These are phyloP conservation scores for Trametes elegans DNA, from an alignment of 768 basidiomycete species.

Conservation along the genomic window DNA sequence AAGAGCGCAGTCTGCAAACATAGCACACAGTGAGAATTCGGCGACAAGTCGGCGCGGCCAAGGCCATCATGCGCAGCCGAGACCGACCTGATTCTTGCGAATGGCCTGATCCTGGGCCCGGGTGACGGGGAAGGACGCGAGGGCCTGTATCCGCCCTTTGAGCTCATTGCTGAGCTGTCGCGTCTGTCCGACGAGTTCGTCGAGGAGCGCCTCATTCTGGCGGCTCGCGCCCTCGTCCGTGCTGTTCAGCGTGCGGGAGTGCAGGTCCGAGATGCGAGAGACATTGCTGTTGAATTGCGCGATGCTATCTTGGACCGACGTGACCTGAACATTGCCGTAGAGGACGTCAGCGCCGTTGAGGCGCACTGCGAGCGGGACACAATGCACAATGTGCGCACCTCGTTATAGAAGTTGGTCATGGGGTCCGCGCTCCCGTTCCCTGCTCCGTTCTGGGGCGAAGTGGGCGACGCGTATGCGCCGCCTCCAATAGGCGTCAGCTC, in stretches of 20 bases:
- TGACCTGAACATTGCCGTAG: constrained; percentile 46
- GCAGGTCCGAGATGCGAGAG: constrained; percentile 63
- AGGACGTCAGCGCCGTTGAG: background rate
- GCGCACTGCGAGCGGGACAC: background rate
- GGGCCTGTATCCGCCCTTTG: constrained; percentile 68
- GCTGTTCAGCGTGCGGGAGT: constrained; percentile 72
- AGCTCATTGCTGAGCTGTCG: constrained; percentile 65
- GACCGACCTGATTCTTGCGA: constrained; percentile 71
- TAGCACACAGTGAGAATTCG: background rate
- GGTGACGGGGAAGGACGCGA: constrained; percentile 64
- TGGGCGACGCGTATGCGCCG: constrained; percentile 16
- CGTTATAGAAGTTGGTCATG: constrained; percentile 32
- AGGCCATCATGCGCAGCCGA: background rate
- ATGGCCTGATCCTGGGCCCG: constrained; percentile 69
- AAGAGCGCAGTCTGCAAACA: constrained; percentile 21
- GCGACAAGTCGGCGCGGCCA: too few species aligned
- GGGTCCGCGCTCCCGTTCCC: constrained; percentile 25
- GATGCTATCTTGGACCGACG: constrained; percentile 70
- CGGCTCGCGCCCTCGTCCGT: constrained; percentile 68
- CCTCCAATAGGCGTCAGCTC: constrained; percentile 30
- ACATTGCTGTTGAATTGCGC: constrained; percentile 70
- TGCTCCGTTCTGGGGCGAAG: constrained; percentile 21
- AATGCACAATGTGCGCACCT: constrained; percentile 25
- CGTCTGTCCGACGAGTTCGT: constrained; percentile 69
- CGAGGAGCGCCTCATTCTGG: constrained; percentile 59